A percentile compares a stretch with the other conserved stretches of the same genome.
Conservation (phyloP, 495 filamentous ascomycete genomes). For the Darksidea phi region DNA sequence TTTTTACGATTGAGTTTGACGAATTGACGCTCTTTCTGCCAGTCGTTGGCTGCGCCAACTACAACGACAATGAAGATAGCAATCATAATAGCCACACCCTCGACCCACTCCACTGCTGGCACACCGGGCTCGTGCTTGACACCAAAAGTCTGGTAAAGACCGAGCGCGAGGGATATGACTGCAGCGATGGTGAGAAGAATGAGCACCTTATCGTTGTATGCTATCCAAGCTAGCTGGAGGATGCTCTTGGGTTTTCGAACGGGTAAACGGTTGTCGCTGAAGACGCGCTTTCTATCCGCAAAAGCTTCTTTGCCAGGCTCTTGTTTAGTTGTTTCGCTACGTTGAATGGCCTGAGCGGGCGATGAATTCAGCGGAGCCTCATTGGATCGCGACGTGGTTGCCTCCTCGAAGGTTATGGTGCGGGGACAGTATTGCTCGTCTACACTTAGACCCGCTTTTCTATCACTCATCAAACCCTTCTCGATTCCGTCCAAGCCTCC, state of each 20-base stretch:
- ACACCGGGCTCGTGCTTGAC: constrained; percentile 35
- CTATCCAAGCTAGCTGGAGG: constrained; percentile 73
- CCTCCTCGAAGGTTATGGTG: constrained; percentile 70
- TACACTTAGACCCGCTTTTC: constrained; percentile 65
- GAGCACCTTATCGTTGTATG: constrained; percentile 80
- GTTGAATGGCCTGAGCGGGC: constrained; percentile 26
- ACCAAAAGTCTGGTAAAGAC: constrained; percentile 65
- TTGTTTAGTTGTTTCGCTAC: constrained; percentile 37
- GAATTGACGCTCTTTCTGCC: constrained; percentile 50
- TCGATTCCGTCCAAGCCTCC: constrained; percentile 76
- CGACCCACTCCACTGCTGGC: constrained; percentile 47
- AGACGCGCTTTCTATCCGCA: constrained; percentile 66
- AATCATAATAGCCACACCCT: constrained; percentile 52
- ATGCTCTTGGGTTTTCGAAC: constrained; percentile 70
- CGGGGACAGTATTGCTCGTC: constrained; percentile 69
- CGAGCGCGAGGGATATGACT: constrained; percentile 77
- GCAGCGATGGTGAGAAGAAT: constrained; percentile 78
- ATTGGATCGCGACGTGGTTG: constrained; percentile 31
- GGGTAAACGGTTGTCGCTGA: constrained; percentile 67
- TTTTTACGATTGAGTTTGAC: constrained; percentile 51
- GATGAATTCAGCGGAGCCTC: constrained; percentile 5
- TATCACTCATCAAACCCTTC: constrained; percentile 70
- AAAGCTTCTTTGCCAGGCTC: constrained; percentile 47
- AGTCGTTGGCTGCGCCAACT: constrained; percentile 49
- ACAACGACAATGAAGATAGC: constrained; percentile 48